Percentiles rank a stretch among this genome's conserved stretches.
These are phyloP conservation scores for Trypanosoma melophagium DNA, from an alignment of 208 protist genomes.

Conservation along the genomic window DNA sequence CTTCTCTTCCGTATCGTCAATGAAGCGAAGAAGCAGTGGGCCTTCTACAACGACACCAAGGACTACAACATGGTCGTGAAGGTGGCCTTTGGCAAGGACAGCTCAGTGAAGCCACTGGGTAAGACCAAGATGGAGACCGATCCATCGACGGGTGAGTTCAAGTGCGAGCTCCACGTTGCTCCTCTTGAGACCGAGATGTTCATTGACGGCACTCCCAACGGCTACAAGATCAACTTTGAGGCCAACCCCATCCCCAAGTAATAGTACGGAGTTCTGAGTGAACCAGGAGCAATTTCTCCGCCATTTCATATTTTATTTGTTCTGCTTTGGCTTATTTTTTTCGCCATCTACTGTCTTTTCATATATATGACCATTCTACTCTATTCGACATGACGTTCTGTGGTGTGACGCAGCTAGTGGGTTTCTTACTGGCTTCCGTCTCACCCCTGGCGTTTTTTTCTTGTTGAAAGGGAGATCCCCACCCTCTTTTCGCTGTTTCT, in stretches of 20 bases:
- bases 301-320: no score
- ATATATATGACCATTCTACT: no score
- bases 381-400: no score
- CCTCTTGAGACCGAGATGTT: conserved; percentile 71
- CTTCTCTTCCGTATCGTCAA: conserved; percentile 83
- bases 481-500: no score
- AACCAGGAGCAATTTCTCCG: no score
- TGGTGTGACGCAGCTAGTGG: no score
- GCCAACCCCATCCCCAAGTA: conserved; percentile 49
- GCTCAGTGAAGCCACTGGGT: conserved; percentile 55
- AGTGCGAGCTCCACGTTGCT: conserved; percentile 57
- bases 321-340: no score
- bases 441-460: no score
- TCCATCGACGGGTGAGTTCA: conserved; percentile 53
- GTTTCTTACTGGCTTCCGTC: no score
- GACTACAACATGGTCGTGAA: conserved; percentile 77
- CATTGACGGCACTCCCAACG: conserved; percentile 71
- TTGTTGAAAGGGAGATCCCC: no score
- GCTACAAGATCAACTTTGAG: conserved; percentile 82
- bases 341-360: no score
- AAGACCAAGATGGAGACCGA: conserved; percentile 55
- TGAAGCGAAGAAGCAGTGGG: conserved; percentile 73
- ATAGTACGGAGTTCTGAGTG: no score
- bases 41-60: conserved; percentile 85
- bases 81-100: conserved; percentile 75